Evolutionary conservation across 2,329 filamentous ascomycete genomes (phyloP).

Genomic region (Fusarium citri): DNA sequence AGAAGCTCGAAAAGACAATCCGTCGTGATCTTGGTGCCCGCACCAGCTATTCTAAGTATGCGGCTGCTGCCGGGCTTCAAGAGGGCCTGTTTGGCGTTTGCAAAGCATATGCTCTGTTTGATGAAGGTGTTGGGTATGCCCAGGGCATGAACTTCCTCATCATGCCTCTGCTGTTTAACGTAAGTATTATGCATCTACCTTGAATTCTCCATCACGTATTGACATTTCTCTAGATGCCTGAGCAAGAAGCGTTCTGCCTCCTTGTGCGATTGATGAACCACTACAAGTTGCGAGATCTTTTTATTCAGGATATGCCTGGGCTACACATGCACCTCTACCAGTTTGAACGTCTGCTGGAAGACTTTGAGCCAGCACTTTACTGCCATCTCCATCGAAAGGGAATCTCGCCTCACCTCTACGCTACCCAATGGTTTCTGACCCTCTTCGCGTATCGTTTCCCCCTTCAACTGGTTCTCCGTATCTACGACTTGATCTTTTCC

Average conservation of each 20-base stretch:
- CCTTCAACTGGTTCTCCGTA: slow-evolving; percentile 92
- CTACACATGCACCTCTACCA: slow-evolving; percentile 93
- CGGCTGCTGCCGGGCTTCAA: slow-evolving; percentile 89
- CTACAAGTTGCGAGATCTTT: slow-evolving; percentile 91
- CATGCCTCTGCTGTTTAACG: slow-evolving; percentile 96
- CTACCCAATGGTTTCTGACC: slow-evolving; percentile 98
- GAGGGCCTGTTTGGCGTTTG: slow-evolving; percentile 95
- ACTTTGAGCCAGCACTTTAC: slow-evolving; percentile 92
- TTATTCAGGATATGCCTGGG: slow-evolving; percentile 95
- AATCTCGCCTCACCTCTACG: slow-evolving; percentile 92
- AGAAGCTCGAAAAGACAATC: slow-evolving; percentile 91
- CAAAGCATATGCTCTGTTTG: slow-evolving; percentile 96
- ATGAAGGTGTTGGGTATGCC: slow-evolving; percentile 94
- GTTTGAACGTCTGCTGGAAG: slow-evolving; percentile 93
- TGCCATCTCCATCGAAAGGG: slow-evolving; percentile 90
- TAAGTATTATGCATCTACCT: slow-evolving; percentile 56
- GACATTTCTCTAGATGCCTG: slow-evolving; percentile 76
- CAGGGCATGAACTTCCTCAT: slow-evolving; percentile 99
- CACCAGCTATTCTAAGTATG: slow-evolving; percentile 97
- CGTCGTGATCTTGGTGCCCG: slow-evolving; percentile 89
- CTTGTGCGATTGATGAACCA: slow-evolving; percentile 97
- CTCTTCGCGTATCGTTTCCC: slow-evolving; percentile 99
- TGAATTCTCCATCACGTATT: neutral
- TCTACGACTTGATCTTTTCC: slow-evolving; percentile 94
- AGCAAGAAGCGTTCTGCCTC: slow-evolving; percentile 95